A percentile compares a stretch with the other conserved stretches of the same genome.
These are phyloP conservation scores for Pleodorina starrii DNA, from an alignment of 139 green algal genomes.

Conservation along the genomic window DNA sequence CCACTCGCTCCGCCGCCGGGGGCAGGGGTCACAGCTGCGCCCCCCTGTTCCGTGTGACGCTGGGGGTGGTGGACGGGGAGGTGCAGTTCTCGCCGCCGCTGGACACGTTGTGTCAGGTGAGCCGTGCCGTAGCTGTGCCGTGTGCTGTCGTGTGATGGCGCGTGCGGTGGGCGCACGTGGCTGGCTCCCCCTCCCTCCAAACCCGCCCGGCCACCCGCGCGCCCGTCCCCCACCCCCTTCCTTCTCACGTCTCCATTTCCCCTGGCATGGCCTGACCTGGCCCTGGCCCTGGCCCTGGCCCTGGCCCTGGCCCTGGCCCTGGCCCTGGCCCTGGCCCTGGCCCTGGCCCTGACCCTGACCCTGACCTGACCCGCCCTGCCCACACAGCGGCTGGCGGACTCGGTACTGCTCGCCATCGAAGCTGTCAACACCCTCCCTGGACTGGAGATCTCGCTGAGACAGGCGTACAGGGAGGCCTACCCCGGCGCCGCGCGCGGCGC, in stretches of 20 bases:
- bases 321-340: no score
- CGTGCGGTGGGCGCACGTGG: no score
- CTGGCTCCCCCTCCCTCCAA: no score
- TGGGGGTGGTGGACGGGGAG: conserved; percentile 11
- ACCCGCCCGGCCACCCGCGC: no score
- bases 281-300: no score
- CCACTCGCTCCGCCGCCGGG: not conserved
- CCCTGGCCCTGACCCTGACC: no score
- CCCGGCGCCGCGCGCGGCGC: not conserved
- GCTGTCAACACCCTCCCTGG: conserved; percentile 50
- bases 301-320: no score
- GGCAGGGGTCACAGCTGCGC: conserved; percentile 24
- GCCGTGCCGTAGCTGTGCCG: not conserved
- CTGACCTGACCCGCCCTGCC: no score
- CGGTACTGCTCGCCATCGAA: conserved; percentile 20
- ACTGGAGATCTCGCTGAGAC: conserved; percentile 41
- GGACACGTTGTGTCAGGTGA: conserved; percentile 35
- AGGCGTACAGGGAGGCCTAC: conserved; percentile 6
- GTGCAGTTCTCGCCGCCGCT: conserved; percentile 39
- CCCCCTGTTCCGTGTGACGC: conserved; percentile 40
- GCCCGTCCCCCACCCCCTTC: no score
- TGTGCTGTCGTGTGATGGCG: no score
- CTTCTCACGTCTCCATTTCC: no score
- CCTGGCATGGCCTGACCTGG: no score
- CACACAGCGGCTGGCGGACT: conserved; percentile 33